A percentile compares a stretch with the other conserved stretches of the same genome.
phyloP scores from a whole-genome alignment of 108 stramenopile genomes.

The Asterionellopsis glacialis region DNA sequence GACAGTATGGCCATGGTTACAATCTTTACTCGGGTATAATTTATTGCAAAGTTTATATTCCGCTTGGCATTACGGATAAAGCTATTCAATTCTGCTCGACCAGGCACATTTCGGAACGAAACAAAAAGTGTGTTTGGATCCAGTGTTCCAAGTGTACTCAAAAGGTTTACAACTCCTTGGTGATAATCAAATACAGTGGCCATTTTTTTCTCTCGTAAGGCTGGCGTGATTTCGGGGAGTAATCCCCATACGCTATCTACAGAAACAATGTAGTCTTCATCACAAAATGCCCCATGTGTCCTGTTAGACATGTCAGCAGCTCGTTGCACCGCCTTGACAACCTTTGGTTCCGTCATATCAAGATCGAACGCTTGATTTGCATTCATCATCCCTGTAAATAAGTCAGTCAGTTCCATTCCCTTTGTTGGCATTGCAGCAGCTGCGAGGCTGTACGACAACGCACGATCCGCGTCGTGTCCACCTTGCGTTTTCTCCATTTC shows the following conservation, averaged over 20 bases:
- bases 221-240: conserved; percentile 6
- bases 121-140: background rate
- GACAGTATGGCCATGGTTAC: conserved; percentile 28
- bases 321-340: conserved; percentile 33
- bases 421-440: too few relatives aligned
- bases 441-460: too few relatives aligned
- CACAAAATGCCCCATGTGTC: conserved; percentile 5
- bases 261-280: conserved; percentile 5
- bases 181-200: conserved; percentile 3
- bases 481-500: background rate
- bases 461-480: background rate
- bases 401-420: too few relatives aligned
- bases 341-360: conserved; percentile 16
- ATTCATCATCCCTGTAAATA: too few relatives aligned
- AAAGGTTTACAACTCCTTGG: background rate
- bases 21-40: conserved; percentile 49
- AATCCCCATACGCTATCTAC: conserved; percentile 11
- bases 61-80: background rate
- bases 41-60: conserved; percentile 29
- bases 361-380: conserved; percentile 10
- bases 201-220: background rate
- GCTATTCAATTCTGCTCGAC: background rate
- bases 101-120: conserved; percentile 8
- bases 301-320: conserved; percentile 32
- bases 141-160: background rate